Conservation (phyloP, 177 flowering plant species). For the Telopea speciosissima region DNA sequence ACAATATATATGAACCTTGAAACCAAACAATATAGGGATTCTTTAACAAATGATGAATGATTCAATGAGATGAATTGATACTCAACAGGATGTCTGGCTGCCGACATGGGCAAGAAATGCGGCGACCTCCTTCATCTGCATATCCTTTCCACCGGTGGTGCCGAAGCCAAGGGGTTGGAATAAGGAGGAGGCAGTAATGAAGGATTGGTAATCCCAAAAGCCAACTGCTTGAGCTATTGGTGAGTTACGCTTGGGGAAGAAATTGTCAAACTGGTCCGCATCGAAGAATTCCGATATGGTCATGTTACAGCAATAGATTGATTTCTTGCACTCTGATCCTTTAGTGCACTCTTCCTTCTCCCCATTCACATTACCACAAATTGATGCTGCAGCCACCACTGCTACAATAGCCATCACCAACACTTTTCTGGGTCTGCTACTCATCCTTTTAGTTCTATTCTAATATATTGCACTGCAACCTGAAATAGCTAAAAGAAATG, state of each 20-base stretch:
- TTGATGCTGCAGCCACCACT: neutral
- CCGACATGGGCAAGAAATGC: slow-evolving; percentile 47
- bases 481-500: too few relatives aligned
- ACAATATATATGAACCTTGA: too few relatives aligned
- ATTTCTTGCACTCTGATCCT: neutral
- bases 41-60: too few relatives aligned
- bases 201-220: slow-evolving; percentile 79
- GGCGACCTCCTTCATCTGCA: slow-evolving; percentile 74
- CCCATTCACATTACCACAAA: neutral
- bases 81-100: slow-evolving; percentile 58
- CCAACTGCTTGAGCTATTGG: slow-evolving; percentile 84
- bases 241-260: slow-evolving; percentile 73
- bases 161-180: slow-evolving; percentile 82
- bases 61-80: too few relatives aligned
- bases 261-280: slow-evolving; percentile 70
- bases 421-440: too few relatives aligned
- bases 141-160: slow-evolving; percentile 72
- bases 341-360: neutral
- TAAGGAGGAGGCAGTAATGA: slow-evolving; percentile 56
- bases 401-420: neutral
- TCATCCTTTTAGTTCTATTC: too few relatives aligned
- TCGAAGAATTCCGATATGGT: slow-evolving; percentile 62
- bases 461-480: too few relatives aligned
- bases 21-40: too few relatives aligned
- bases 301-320: neutral